A percentile compares a stretch with the other conserved stretches of the same genome.
Conservation (phyloP, 352 stramenopile species). For the Thraustochytrium striatum region DNA sequence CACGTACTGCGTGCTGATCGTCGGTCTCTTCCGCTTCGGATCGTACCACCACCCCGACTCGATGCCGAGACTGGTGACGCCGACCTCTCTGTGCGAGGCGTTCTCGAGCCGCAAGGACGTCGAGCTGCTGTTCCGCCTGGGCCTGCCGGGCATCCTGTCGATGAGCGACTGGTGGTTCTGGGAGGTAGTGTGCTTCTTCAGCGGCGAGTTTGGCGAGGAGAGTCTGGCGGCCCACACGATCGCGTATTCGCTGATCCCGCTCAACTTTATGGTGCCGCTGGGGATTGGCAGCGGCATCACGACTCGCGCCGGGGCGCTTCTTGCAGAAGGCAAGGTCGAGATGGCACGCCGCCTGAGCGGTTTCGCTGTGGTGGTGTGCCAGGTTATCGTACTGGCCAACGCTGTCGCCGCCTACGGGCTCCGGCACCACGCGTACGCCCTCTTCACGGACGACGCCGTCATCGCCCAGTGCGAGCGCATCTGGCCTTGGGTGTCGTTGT, state of each 20-base stretch:
- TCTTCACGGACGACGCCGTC: slow-evolving; percentile 25
- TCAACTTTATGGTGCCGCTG: slow-evolving; percentile 42
- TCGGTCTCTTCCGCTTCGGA: background rate
- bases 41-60: slow-evolving; percentile 13
- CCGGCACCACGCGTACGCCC: background rate
- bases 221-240: slow-evolving; percentile 42
- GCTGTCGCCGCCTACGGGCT: background rate
- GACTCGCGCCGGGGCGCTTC: slow-evolving; percentile 13
- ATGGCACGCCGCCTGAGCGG: background rate
- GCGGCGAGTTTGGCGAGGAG: slow-evolving; percentile 18
- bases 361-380: background rate
- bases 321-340: slow-evolving; percentile 4
- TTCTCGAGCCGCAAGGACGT: too few relatives aligned
- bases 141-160: slow-evolving; percentile 42
- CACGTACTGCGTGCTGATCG: slow-evolving; percentile 1
- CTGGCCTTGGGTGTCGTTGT: slow-evolving; percentile 32
- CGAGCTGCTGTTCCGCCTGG: too few relatives aligned
- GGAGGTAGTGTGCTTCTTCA: slow-evolving; percentile 46
- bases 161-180: slow-evolving; percentile 51
- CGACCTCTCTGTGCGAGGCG: too few relatives aligned
- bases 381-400: background rate
- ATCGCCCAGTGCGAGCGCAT: slow-evolving; percentile 3
- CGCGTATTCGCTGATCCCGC: slow-evolving; percentile 14
- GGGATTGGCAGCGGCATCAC: slow-evolving; percentile 27
- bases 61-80: too few relatives aligned